Conservation (phyloP, 495 filamentous ascomycete genomes). For the Rostrohypoxylon terebratum region DNA sequence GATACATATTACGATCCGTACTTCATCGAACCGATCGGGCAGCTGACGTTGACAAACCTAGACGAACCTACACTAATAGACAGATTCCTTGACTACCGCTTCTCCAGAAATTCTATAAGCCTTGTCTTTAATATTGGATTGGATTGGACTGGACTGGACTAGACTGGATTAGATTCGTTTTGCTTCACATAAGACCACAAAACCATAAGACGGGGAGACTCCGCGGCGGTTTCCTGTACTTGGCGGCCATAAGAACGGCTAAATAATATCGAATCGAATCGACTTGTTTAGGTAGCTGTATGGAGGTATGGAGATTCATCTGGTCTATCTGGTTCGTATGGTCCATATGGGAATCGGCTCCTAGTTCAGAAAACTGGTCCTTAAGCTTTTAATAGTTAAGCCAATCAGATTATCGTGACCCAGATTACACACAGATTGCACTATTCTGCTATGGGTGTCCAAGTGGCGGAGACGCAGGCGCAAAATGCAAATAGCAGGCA, state of each 20-base stretch:
- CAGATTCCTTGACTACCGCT: conserved; percentile 12
- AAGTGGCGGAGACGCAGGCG: conserved; percentile 21
- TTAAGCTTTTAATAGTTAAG: conserved; percentile 16
- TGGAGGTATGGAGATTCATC: too few relatives aligned
- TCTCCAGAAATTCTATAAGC: conserved; percentile 19
- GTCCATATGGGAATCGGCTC: not conserved
- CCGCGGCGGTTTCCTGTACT: conserved; percentile 14
- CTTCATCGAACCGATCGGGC: conserved; percentile 14
- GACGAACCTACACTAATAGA: conserved; percentile 25
- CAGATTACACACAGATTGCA: conserved; percentile 3
- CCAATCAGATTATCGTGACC: conserved; percentile 28
- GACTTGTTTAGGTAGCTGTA: not conserved
- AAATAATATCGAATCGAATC: conserved; percentile 29
- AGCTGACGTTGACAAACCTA: conserved; percentile 35
- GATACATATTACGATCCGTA: conserved; percentile 11
- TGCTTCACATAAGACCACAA: conserved; percentile 31
- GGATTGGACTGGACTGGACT: conserved; percentile 9
- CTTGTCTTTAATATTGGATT: conserved; percentile 30
- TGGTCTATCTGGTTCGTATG: too few relatives aligned
- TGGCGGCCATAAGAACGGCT: conserved; percentile 26
- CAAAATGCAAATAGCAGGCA: conserved; percentile 23
- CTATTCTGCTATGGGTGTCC: conserved; percentile 4
- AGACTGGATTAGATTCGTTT: conserved; percentile 22
- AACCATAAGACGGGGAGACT: conserved; percentile 25
- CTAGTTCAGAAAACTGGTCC: conserved; percentile 1